These are phyloP conservation scores for Rhododendron vialii DNA, from an alignment of 148 eudicot genomes.

Conservation along the genomic window DNA sequence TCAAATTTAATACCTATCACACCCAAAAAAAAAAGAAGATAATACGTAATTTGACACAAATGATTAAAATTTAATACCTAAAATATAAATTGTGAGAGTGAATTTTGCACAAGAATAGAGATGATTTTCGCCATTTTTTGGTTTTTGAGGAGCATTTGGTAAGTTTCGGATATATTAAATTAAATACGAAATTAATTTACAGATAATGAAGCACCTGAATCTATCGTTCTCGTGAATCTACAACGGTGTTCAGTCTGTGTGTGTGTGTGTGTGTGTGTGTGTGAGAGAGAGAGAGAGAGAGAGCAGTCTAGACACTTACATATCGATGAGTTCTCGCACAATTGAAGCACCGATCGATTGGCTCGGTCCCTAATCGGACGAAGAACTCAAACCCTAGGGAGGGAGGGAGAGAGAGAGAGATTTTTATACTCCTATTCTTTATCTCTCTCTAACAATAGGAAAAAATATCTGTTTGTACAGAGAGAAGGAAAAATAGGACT, in stretches of 20 bases:
- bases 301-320: not conserved
- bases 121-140: too few species aligned
- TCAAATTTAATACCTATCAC: too few species aligned
- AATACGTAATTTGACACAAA: too few species aligned
- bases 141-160: not conserved
- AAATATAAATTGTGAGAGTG: too few species aligned
- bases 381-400: conserved; percentile 5
- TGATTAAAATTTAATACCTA: too few species aligned
- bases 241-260: not conserved
- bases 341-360: not conserved
- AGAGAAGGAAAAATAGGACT: conserved; percentile 5
- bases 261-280: not conserved
- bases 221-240: too few species aligned
- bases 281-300: not conserved
- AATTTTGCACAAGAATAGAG: too few species aligned
- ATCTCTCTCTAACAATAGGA: not conserved
- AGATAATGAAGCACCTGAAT: not conserved
- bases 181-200: too few species aligned
- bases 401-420: not conserved
- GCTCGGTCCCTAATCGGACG: not conserved
- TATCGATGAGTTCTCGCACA: not conserved
- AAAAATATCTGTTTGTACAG: not conserved
- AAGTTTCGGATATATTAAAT: too few species aligned
- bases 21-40: too few species aligned
- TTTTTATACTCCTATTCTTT: not conserved